Conservation (phyloP, 305 asterid genomes). For the Fraxinus albicans region DNA sequence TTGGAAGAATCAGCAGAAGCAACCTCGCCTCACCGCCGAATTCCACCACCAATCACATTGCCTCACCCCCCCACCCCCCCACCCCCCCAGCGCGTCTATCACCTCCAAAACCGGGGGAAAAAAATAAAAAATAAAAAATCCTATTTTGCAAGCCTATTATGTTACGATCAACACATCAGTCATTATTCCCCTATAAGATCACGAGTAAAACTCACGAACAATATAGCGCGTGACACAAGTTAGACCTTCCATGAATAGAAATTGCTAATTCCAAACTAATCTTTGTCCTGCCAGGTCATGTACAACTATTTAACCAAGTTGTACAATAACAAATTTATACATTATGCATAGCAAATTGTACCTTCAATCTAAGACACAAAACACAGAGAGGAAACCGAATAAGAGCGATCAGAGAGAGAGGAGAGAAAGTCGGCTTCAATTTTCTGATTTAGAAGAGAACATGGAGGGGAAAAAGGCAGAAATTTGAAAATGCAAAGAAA, state of each 20-base stretch:
- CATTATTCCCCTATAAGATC: not conserved
- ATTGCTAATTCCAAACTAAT: conserved; percentile 39
- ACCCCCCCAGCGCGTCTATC: too few species aligned
- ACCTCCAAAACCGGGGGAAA: not conserved
- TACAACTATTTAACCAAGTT: conserved; percentile 5
- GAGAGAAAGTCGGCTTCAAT: conserved; percentile 36
- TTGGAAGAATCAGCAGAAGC: too few species aligned
- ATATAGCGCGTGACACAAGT: not conserved
- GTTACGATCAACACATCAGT: conserved; percentile 21
- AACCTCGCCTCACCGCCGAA: too few species aligned
- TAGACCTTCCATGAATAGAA: conserved; percentile 27
- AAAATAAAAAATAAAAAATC: not conserved
- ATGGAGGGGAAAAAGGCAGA: conserved; percentile 22
- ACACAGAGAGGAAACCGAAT: conserved; percentile 31
- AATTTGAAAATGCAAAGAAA: conserved; percentile 35
- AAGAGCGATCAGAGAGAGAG: conserved; percentile 48
- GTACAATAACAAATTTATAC: conserved; percentile 27
- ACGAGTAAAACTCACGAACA: not conserved
- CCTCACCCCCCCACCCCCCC: too few species aligned
- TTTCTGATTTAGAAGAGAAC: conserved; percentile 34
- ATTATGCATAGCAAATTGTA: conserved; percentile 29
- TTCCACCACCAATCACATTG: too few species aligned
- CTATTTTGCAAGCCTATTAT: conserved; percentile 17
- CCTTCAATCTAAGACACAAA: conserved; percentile 28
- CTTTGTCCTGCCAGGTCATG: conserved; percentile 33